These are phyloP conservation scores for Vaccinium darrowii DNA, from an alignment of 148 eudicot species.

Conservation along the genomic window DNA sequence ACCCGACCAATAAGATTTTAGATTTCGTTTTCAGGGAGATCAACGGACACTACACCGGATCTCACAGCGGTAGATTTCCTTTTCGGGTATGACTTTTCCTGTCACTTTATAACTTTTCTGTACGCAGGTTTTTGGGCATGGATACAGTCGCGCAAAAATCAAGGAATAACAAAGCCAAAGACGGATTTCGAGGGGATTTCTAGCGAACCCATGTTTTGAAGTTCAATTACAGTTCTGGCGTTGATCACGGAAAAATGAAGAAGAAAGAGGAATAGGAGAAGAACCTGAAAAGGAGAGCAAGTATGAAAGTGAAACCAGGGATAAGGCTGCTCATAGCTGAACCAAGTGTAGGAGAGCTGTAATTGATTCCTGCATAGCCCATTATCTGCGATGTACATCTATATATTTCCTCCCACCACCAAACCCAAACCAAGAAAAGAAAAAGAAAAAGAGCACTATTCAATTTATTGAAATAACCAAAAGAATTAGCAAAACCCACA, in stretches of 20 bases:
- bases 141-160: too few relatives aligned
- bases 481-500: neutral
- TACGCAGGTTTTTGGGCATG: too few relatives aligned
- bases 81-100: too few relatives aligned
- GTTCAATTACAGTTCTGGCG: neutral
- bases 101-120: too few relatives aligned
- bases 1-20: too few relatives aligned
- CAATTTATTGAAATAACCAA: neutral
- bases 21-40: too few relatives aligned
- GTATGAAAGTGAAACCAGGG: conserved; percentile 57
- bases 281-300: conserved; percentile 60
- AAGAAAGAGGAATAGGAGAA: neutral
- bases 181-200: too few relatives aligned
- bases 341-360: conserved; percentile 52
- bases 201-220: neutral
- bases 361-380: conserved; percentile 55
- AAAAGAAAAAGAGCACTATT: neutral
- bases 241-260: too few relatives aligned
- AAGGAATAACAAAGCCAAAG: too few relatives aligned
- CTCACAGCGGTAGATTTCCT: too few relatives aligned
- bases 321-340: conserved; percentile 60
- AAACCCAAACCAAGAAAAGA: neutral
- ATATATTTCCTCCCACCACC: neutral
- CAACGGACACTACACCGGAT: too few relatives aligned
- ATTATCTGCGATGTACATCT: conserved; percentile 48